Conservation (phyloP, 768 basidiomycete genomes). For the Mycena chlorophos region DNA sequence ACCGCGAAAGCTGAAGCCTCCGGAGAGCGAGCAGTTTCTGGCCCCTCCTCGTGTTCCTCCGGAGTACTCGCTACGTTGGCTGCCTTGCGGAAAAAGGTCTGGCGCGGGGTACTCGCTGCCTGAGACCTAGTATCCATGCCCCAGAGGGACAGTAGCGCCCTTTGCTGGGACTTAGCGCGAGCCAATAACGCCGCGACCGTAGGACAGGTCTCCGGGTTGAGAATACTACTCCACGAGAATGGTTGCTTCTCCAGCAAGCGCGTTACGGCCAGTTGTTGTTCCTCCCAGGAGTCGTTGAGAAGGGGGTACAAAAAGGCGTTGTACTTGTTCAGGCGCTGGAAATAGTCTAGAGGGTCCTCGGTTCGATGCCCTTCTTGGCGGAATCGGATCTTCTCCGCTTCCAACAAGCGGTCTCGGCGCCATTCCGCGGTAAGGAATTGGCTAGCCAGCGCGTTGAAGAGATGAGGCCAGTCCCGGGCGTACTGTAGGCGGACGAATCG, state of each 20-base stretch:
- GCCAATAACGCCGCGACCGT: not conserved
- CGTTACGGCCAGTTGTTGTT: constrained; percentile 11
- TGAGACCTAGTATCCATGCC: not conserved
- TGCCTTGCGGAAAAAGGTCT: not conserved
- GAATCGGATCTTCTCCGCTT: constrained; percentile 4
- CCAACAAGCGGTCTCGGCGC: not conserved
- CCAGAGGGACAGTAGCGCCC: not conserved
- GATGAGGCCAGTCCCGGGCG: not conserved
- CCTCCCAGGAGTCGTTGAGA: not conserved
- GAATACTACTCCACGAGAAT: not conserved
- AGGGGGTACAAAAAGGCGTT: constrained; percentile 2
- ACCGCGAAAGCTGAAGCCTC: too few relatives aligned
- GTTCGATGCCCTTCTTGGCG: not conserved
- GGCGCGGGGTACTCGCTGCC: not conserved
- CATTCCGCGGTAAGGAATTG: not conserved
- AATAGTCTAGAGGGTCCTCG: constrained; percentile 4
- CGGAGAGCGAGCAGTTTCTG: too few relatives aligned
- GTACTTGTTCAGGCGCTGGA: not conserved
- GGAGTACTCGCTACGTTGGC: not conserved
- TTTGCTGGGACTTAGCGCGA: not conserved
- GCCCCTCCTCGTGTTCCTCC: too few relatives aligned
- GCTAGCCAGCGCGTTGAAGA: not conserved
- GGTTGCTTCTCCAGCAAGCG: constrained; percentile 1
- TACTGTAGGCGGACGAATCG: not conserved
- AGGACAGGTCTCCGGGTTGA: not conserved